Evolutionary conservation across 208 protist species (phyloP).

Genomic region (Herpetomonas tarakana): DNA sequence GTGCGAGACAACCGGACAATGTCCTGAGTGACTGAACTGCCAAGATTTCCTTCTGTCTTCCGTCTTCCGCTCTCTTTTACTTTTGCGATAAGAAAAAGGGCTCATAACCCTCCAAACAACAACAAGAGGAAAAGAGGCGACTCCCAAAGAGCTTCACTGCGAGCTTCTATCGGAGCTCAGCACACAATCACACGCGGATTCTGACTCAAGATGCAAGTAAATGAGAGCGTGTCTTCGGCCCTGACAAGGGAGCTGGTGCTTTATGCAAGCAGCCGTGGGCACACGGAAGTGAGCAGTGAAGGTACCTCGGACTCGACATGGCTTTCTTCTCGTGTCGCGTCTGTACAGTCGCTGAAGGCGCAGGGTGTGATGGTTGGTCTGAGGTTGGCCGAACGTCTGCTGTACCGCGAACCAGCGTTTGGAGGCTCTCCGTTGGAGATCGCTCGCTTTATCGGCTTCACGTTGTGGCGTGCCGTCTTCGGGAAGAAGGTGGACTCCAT

Average conservation of each 20-base stretch:
- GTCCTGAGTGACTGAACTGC: background rate
- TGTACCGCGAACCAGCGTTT: conserved; percentile 70
- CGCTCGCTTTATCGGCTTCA: conserved; percentile 60
- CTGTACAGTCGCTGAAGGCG: conserved; percentile 36
- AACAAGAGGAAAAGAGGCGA: too few species aligned
- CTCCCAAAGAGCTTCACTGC: background rate
- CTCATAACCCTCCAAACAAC: too few species aligned
- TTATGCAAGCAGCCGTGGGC: conserved; percentile 21
- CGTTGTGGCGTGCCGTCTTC: conserved; percentile 69
- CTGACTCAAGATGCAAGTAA: conserved; percentile 24
- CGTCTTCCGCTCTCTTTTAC: too few species aligned
- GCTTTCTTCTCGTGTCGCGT: conserved; percentile 7
- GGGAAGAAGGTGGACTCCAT: conserved; percentile 75
- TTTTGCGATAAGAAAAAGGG: too few species aligned
- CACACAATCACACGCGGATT: too few species aligned
- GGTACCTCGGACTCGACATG: conserved; percentile 18
- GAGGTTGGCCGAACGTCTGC: conserved; percentile 62
- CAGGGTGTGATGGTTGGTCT: conserved; percentile 62
- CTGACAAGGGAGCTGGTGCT: conserved; percentile 49
- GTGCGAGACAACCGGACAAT: too few species aligned
- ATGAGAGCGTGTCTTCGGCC: conserved; percentile 23
- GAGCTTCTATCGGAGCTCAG: conserved; percentile 5
- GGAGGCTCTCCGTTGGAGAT: conserved; percentile 51
- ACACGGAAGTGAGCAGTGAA: conserved; percentile 9
- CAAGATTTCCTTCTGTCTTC: conserved; percentile 7